Percentiles rank a stretch among this genome's conserved stretches.
These are phyloP conservation scores for Ogataea saltuana DNA, from an alignment of 805 yeast genomes.

Conservation along the genomic window DNA sequence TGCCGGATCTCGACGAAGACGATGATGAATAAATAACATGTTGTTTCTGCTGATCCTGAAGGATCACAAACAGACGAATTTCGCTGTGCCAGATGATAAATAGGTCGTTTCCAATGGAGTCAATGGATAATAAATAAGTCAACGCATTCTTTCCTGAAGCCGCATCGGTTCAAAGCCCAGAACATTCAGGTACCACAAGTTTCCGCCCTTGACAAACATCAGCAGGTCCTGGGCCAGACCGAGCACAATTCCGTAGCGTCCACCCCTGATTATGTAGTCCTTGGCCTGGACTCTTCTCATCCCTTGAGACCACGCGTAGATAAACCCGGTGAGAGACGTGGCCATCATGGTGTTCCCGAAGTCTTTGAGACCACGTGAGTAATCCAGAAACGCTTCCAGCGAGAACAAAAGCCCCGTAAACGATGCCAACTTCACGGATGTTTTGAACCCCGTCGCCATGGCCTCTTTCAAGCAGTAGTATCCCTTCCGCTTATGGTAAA, in stretches of 20 bases:
- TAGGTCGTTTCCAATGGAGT: no score
- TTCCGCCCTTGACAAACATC: constrained; percentile 57
- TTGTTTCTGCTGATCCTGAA: no score
- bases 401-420: constrained; percentile 55
- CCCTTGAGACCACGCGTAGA: constrained; percentile 47
- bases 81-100: no score
- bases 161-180: constrained; percentile 30
- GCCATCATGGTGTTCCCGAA: constrained; percentile 63
- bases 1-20: constrained; percentile 70
- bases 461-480: constrained; percentile 67
- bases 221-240: constrained; percentile 71
- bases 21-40: constrained; percentile 14
- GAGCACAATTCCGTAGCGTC: constrained; percentile 54
- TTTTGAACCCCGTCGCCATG: constrained; percentile 46
- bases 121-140: constrained; percentile 3
- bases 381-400: constrained; percentile 63
- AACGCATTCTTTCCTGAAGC: constrained; percentile 23
- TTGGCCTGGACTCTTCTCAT: constrained; percentile 46
- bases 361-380: constrained; percentile 50
- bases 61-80: no score
- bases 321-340: constrained; percentile 51
- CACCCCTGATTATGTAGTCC: constrained; percentile 51
- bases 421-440: constrained; percentile 42
- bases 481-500: constrained; percentile 81
- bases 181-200: constrained; percentile 60